These are phyloP conservation scores for Dichotomopilus funicola DNA, from an alignment of 2,329 filamentous ascomycete species.

Conservation along the genomic window DNA sequence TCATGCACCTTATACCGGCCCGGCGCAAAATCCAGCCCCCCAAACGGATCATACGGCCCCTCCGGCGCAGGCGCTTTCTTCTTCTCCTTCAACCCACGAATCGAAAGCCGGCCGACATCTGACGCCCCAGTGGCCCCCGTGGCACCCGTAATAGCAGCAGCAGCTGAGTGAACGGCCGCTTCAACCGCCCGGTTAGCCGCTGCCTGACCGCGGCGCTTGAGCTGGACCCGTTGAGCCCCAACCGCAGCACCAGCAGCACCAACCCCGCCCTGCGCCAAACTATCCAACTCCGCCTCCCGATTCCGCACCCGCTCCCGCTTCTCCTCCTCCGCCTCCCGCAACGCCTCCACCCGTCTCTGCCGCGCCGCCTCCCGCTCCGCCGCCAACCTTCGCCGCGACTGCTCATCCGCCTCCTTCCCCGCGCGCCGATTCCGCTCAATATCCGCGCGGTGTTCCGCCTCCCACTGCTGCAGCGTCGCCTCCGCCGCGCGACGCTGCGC, in stretches of 20 bases:
- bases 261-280: constrained; percentile 54
- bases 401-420: constrained; percentile 50
- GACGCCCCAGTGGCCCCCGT: constrained; percentile 26
- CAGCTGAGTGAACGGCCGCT: constrained; percentile 27
- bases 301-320: constrained; percentile 56
- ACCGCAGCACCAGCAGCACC: constrained; percentile 40
- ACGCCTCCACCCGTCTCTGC: constrained; percentile 55
- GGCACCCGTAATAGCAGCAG: constrained; percentile 27
- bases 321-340: constrained; percentile 65
- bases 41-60: constrained; percentile 83
- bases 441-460: constrained; percentile 62
- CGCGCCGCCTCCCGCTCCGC: constrained; percentile 62
- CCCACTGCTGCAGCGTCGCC: constrained; percentile 57
- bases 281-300: constrained; percentile 62
- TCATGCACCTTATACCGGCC: constrained; percentile 65
- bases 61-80: constrained; percentile 41
- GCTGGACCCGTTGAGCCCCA: constrained; percentile 46
- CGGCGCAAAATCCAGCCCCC: constrained; percentile 61
- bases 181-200: constrained; percentile 27
- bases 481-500: constrained; percentile 42
- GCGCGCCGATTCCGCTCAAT: constrained; percentile 55
- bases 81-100: constrained; percentile 72
- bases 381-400: constrained; percentile 47
- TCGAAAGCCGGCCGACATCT: constrained; percentile 43
- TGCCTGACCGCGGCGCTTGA: constrained; percentile 65